Percentiles rank a stretch among this genome's conserved stretches.
Evolutionary conservation across 2,329 filamentous ascomycete species (phyloP).

Genomic region (Aspergillus pseudoglaucus): DNA sequence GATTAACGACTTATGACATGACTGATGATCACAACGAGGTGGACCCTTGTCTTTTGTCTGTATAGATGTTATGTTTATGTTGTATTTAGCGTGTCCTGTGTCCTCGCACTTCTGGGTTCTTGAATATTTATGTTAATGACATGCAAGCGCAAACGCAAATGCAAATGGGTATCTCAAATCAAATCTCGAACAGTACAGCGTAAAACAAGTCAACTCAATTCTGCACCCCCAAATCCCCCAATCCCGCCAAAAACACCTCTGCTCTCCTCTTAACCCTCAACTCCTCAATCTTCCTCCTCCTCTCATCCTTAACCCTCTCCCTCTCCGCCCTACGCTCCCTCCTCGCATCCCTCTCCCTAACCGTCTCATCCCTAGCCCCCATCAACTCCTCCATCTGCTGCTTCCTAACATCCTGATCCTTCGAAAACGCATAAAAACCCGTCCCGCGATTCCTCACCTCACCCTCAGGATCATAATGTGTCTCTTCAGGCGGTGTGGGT

Average conservation of each 20-base stretch:
- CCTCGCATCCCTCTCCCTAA: constrained; percentile 52
- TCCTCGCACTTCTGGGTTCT: no score
- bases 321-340: constrained; percentile 54
- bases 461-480: constrained; percentile 76
- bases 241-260: constrained; percentile 62
- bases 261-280: constrained; percentile 61
- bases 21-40: background rate
- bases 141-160: background rate
- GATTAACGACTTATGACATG: constrained; percentile 3
- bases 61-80: background rate
- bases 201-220: constrained; percentile 1
- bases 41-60: background rate
- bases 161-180: constrained; percentile 8
- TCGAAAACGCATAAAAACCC: constrained; percentile 85
- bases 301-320: constrained; percentile 56
- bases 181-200: constrained; percentile 2
- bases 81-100: background rate
- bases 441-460: constrained; percentile 85
- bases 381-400: constrained; percentile 71
- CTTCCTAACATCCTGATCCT: constrained; percentile 60
- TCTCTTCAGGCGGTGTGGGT: constrained; percentile 69
- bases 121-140: no score
- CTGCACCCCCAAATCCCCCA: constrained; percentile 31
- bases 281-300: constrained; percentile 44
- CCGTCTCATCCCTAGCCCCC: constrained; percentile 61